Percentiles rank a stretch among this genome's conserved stretches.
phyloP scores from a whole-genome alignment of 2,329 filamentous ascomycete genomes.

The Nothomitra cinnamomea region DNA sequence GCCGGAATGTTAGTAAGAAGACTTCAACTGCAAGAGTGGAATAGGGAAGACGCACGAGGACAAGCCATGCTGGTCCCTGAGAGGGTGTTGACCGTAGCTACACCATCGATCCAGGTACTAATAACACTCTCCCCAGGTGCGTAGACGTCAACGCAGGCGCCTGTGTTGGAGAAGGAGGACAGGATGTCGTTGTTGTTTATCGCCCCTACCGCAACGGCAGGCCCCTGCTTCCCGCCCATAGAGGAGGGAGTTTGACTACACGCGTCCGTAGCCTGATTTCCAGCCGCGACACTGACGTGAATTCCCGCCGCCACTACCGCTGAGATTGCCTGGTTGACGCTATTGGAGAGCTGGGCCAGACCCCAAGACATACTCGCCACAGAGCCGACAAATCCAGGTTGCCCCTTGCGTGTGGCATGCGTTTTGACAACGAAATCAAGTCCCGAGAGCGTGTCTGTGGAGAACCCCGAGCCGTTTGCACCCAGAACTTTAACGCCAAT shows the following conservation, averaged over 20 bases:
- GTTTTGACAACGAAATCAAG: constrained; percentile 24
- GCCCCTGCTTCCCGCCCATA: constrained; percentile 2
- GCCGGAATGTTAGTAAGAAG: neutral
- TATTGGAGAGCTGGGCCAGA: neutral
- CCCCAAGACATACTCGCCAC: constrained; percentile 7
- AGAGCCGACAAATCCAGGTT: constrained; percentile 6
- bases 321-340: constrained; percentile 4
- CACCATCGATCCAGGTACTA: constrained; percentile 6
- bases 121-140: constrained; percentile 7
- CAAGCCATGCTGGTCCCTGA: constrained; percentile 7
- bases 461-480: constrained; percentile 27
- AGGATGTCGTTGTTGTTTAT: constrained; percentile 4
- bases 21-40: neutral
- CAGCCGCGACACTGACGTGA: constrained; percentile 7
- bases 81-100: neutral
- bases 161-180: constrained; percentile 7
- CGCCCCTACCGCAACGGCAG: constrained; percentile 3
- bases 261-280: constrained; percentile 5
- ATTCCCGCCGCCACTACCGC: constrained; percentile 4
- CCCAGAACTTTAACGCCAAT: constrained; percentile 34
- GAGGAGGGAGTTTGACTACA: constrained; percentile 2
- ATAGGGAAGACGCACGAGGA: constrained; percentile 5
- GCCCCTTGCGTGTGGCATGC: constrained; percentile 13
- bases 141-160: constrained; percentile 8
- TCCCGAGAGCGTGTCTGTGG: constrained; percentile 30